Percentiles rank a stretch among this genome's conserved stretches.
Conservation (phyloP, 2,329 filamentous ascomycete genomes). For the Orbilia blumenaviensis region DNA sequence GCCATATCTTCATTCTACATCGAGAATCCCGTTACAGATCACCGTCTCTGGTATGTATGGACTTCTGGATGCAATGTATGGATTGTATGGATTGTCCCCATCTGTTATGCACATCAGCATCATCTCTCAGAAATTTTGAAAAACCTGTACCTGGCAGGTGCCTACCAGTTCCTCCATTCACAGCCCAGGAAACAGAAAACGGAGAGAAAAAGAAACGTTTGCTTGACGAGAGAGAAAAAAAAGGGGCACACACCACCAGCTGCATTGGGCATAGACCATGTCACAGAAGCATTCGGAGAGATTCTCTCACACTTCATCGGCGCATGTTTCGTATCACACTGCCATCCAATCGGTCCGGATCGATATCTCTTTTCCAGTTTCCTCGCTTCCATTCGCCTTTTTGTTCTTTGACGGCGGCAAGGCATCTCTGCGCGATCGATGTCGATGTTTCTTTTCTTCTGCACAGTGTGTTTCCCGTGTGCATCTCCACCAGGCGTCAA, state of each 20-base stretch:
- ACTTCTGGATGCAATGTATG: too few species aligned
- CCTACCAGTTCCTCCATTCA: not conserved
- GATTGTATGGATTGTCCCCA: too few species aligned
- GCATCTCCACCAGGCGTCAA: too few species aligned
- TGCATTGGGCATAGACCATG: conserved; percentile 35
- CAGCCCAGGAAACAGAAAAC: not conserved
- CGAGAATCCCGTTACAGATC: not conserved
- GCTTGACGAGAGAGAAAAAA: conserved; percentile 7
- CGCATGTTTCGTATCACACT: conserved; percentile 34
- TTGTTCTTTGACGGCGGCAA: conserved; percentile 2
- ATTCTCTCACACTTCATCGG: conserved; percentile 43
- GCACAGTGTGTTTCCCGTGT: too few species aligned
- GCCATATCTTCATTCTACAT: not conserved
- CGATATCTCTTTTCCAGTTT: not conserved
- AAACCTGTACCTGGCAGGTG: not conserved
- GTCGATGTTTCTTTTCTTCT: not conserved
- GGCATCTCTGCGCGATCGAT: not conserved
- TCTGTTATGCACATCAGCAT: conserved; percentile 4
- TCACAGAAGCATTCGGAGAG: conserved; percentile 38
- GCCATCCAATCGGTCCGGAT: not conserved
- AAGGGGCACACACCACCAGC: conserved; percentile 26
- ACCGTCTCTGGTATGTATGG: not conserved
- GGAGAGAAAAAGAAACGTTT: not conserved
- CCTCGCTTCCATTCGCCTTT: conserved; percentile 9
- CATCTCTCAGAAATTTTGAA: too few species aligned